Percentiles rank a stretch among this genome's conserved stretches.
phyloP scores from a whole-genome alignment of 2,329 filamentous ascomycete species.

The Hypoxylon sp. region DNA sequence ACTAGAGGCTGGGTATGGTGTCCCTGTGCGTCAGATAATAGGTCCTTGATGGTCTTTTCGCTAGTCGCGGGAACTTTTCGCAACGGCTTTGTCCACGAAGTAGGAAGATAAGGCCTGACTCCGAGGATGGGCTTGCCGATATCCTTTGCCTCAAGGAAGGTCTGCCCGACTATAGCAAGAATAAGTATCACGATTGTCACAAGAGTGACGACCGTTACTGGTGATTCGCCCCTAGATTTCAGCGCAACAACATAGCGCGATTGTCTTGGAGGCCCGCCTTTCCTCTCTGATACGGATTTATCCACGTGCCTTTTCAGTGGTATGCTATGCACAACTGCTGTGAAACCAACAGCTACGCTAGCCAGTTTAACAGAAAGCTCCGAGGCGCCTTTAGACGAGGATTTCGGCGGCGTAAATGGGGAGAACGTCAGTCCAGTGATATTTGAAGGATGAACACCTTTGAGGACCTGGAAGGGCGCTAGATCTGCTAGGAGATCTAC shows the following conservation, averaged over 20 bases:
- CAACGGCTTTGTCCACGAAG: slow-evolving; percentile 51
- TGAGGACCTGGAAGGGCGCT: slow-evolving; percentile 67
- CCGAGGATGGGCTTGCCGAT: slow-evolving; percentile 70
- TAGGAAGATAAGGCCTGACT: slow-evolving; percentile 69
- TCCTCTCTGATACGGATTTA: slow-evolving; percentile 53
- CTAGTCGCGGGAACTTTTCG: slow-evolving; percentile 53
- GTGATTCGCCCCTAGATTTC: slow-evolving; percentile 67
- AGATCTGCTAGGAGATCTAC: slow-evolving; percentile 68
- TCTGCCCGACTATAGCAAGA: slow-evolving; percentile 73
- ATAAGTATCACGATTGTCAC: slow-evolving; percentile 71
- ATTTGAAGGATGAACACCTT: slow-evolving; percentile 68
- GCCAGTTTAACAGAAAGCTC: slow-evolving; percentile 81
- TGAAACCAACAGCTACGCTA: slow-evolving; percentile 85
- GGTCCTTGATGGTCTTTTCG: slow-evolving; percentile 53
- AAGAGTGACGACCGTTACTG: slow-evolving; percentile 66
- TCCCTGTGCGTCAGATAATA: slow-evolving; percentile 55
- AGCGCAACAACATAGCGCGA: slow-evolving; percentile 79
- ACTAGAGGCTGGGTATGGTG: slow-evolving; percentile 57
- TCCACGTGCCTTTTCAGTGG: slow-evolving; percentile 69
- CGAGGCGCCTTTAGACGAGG: slow-evolving; percentile 62
- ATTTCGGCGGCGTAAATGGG: slow-evolving; percentile 66
- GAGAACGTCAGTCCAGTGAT: slow-evolving; percentile 74
- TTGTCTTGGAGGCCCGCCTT: slow-evolving; percentile 61
- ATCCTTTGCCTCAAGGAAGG: slow-evolving; percentile 75
- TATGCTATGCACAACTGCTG: slow-evolving; percentile 83